A percentile compares a stretch with the other conserved stretches of the same genome.
Evolutionary conservation across 805 yeast species (phyloP).

Genomic region (Kurtzmaniella fragi): DNA sequence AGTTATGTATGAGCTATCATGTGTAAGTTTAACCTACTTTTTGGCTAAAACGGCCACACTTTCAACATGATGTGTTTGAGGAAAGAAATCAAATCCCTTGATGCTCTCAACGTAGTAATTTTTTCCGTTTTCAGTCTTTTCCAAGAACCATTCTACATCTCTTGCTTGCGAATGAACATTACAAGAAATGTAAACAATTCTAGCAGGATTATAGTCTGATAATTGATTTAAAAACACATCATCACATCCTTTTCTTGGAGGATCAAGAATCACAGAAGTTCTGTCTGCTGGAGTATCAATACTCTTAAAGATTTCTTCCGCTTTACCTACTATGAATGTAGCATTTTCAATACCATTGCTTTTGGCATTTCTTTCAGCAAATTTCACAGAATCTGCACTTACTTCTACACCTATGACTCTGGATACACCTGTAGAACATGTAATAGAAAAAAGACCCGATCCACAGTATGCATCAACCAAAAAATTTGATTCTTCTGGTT

Average conservation of each 20-base stretch:
- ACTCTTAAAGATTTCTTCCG: conserved; percentile 79
- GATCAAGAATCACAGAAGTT: conserved; percentile 91
- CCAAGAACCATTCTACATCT: conserved; percentile 79
- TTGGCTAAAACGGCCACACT: conserved; percentile 66
- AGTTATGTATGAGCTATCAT: too few species aligned
- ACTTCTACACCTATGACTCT: conserved; percentile 91
- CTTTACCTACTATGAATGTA: conserved; percentile 83
- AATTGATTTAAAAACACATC: conserved; percentile 81
- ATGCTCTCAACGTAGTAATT: conserved; percentile 72
- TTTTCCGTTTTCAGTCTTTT: conserved; percentile 56
- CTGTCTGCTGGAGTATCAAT: conserved; percentile 69
- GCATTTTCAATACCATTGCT: conserved; percentile 75
- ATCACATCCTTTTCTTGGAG: conserved; percentile 97
- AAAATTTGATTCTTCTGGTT: conserved; percentile 41
- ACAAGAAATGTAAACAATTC: conserved; percentile 92
- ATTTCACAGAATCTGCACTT: conserved; percentile 82
- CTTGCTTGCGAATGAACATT: conserved; percentile 97
- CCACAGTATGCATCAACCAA: conserved; percentile 96
- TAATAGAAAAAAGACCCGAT: conserved; percentile 85
- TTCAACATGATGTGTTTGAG: conserved; percentile 91
- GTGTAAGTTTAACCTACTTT: conserved; percentile 2
- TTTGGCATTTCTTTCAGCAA: conserved; percentile 78
- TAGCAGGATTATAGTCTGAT: conserved; percentile 75
- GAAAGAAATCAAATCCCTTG: conserved; percentile 95
- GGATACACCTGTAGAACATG: conserved; percentile 78